A percentile compares a stretch with the other conserved stretches of the same genome.
These are phyloP conservation scores for Saccharomycopsis fodiens DNA, from an alignment of 805 yeast species.

Conservation along the genomic window DNA sequence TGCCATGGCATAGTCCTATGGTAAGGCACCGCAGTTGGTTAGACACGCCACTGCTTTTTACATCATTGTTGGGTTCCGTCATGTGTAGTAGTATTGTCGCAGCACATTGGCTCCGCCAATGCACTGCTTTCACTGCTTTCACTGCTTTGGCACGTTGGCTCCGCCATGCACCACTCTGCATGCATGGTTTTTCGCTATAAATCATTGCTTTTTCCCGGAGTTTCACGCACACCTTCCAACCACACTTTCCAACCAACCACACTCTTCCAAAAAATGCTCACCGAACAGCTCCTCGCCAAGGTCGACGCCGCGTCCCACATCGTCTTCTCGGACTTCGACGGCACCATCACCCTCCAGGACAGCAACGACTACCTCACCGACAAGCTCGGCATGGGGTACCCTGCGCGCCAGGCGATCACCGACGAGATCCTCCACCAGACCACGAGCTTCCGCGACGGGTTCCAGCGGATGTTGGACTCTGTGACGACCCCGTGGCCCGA, in stretches of 20 bases:
- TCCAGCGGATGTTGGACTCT: slow-evolving; percentile 76
- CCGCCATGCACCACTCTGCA: no score
- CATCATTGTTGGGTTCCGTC: no score
- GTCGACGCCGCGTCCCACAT: slow-evolving; percentile 31
- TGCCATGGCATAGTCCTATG: no score
- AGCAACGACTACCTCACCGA: slow-evolving; percentile 91
- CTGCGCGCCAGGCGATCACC: slow-evolving; percentile 58
- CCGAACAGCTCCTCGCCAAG: slow-evolving; percentile 4
- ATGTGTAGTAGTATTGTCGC: no score
- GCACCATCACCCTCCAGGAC: slow-evolving; percentile 93
- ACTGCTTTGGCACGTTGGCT: no score
- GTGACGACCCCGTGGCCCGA: slow-evolving; percentile 59
- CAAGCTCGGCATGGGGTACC: slow-evolving; percentile 75
- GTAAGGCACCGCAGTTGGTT: no score
- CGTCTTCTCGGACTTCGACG: slow-evolving; percentile 96
- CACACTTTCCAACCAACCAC: not conserved
- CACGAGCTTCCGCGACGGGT: slow-evolving; percentile 74
- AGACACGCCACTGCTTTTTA: no score
- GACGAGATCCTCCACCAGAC: slow-evolving; percentile 63
- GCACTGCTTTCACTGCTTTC: no score
- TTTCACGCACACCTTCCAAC: no score
- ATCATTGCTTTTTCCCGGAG: no score
- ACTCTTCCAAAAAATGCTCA: not conserved
- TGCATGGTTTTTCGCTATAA: no score
- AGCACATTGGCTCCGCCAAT: no score